Conservation (phyloP, 441 rosid genomes). For the Populus hybrid region DNA sequence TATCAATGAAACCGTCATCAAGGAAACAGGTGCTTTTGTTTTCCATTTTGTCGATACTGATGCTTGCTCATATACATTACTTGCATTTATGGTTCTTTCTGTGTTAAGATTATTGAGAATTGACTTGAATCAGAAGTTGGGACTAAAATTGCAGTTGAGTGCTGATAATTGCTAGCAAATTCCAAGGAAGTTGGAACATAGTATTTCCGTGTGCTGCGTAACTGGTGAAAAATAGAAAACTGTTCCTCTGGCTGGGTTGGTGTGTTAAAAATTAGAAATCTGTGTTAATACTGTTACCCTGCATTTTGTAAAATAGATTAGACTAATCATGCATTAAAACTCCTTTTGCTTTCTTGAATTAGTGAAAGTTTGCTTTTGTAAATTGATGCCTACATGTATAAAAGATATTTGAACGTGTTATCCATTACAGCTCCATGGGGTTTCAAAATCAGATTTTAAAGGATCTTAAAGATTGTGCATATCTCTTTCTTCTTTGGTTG, state of each 20-base stretch:
- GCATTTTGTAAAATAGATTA: not conserved
- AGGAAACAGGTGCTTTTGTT: constrained; percentile 64
- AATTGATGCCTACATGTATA: not conserved
- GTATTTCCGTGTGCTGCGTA: not conserved
- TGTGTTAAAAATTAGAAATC: not conserved
- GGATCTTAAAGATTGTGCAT: not conserved
- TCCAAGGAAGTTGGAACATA: not conserved
- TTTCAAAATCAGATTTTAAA: not conserved
- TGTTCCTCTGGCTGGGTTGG: not conserved
- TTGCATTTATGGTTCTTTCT: not conserved
- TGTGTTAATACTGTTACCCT: not conserved
- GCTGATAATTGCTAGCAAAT: not conserved
- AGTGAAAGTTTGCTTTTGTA: not conserved
- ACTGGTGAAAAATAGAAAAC: not conserved
- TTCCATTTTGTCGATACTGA: not conserved
- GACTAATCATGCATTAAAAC: not conserved
- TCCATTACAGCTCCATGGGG: not conserved
- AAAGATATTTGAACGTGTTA: not conserved
- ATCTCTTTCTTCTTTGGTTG: not conserved
- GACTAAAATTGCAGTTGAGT: not conserved
- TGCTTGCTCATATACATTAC: too few species aligned
- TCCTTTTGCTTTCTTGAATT: not conserved
- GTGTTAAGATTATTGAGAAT: not conserved
- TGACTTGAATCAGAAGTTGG: not conserved
- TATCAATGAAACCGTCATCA: constrained; percentile 74